Base-by-base conservation (phyloP, 176 grass and related monocot genomes). In the Oryza meyeriana region DNA sequence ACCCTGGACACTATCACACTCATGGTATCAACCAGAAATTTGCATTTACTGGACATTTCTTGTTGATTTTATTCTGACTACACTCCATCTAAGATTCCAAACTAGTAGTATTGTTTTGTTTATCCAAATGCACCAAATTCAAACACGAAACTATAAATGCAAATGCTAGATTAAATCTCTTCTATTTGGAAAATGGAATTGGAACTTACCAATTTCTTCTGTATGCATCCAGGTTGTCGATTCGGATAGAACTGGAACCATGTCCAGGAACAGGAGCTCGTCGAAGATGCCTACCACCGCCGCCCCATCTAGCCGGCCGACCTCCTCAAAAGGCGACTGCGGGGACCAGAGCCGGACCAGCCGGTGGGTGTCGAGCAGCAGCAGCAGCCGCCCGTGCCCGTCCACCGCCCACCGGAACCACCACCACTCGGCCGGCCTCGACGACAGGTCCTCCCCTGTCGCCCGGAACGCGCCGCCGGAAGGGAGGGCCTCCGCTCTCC, bases 381-480 rank as follows among this genome's bases (percentile, higher is more conserved):
- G 88, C 76, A 87, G 85, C 75, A 61, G 81, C 61, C 67, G 83
- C 83, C 94, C n/a, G n/a, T n/a, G 91, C 38, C 86, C 82, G 38
- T 81, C 94, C 40, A 81, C 83, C 8, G n/a, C 71, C 9, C 92
- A 97, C 67, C 84, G 90, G 83, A 86, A 85, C 39, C 88, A 89
- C 45, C 94, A 94, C 80, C 92, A 89, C 38, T 85, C 92, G 18
- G 90, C 85, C 16, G 72, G 69, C 57, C 38, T 74, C 12, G 87
- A 97, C 40, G 89, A 87, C 12, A 83, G 87, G 72, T 77, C 85
- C 20, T 88, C 91, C 28, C 84, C 87, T 1, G 18, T 87, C 6
- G 66, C 89, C 10, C 72, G 79, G 41, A 69, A 77, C 29, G 13
- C 58, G 0, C 25, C 36, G 31, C 31, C 38, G 24, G 74, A 58